phyloP scores from a whole-genome alignment of 176 grass and related monocot species.

The Microstegium vimineum region DNA sequence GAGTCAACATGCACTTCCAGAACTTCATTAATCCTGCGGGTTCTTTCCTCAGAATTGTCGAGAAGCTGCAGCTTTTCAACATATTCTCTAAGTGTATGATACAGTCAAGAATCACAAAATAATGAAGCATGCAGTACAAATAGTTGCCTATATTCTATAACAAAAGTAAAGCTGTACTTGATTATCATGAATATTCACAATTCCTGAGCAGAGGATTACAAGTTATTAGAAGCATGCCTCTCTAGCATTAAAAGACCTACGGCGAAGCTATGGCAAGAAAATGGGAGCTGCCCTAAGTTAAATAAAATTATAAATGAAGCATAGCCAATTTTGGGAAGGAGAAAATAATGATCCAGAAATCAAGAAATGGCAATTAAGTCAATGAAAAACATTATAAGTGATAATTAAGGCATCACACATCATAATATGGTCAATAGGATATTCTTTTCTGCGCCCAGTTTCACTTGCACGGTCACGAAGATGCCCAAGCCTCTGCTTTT shows the following conservation, averaged over 20 bases:
- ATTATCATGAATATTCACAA: background rate
- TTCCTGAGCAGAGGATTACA: background rate
- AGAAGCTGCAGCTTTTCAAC: constrained; percentile 87
- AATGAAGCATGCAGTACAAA: background rate
- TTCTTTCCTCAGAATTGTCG: constrained; percentile 69
- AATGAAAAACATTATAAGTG: background rate
- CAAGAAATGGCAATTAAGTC: background rate
- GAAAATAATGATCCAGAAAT: background rate
- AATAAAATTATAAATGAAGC: background rate
- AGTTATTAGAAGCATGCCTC: background rate
- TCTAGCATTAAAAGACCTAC: background rate
- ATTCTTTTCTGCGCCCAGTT: constrained; percentile 98
- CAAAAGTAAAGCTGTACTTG: constrained; percentile 1
- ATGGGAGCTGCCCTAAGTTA: background rate
- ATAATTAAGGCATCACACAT: constrained; percentile 13
- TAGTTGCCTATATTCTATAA: background rate
- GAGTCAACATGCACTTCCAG: constrained; percentile 74
- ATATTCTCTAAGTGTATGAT: constrained; percentile 80
- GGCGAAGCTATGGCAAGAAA: background rate
- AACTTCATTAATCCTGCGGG: constrained; percentile 66
- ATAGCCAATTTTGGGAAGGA: background rate
- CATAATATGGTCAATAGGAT: constrained; percentile 60
- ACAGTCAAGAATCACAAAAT: constrained; percentile 60
- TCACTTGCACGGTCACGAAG: constrained; percentile 98
- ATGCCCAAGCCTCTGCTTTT: constrained; percentile 77